Base-by-base conservation (phyloP, 345 rosid genomes). In the Microthlaspi erraticum region DNA sequence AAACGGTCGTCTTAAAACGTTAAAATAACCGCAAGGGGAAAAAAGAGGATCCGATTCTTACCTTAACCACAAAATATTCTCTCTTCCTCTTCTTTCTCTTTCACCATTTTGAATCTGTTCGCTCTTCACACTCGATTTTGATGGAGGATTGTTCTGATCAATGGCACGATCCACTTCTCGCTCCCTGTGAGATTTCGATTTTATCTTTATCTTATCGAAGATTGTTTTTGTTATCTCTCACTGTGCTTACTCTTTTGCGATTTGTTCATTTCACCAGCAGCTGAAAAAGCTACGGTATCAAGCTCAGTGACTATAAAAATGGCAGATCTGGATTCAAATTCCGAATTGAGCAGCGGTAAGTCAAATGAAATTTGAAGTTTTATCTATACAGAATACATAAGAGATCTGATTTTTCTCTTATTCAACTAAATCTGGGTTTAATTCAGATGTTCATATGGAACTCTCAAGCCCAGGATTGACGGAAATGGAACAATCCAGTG, bases 131-230 rank as follows among this genome's bases (percentile, higher is more conserved):
- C 70, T 62, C 32, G 66, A 53, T 38, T 16, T 13, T 48, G 7
- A 81, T 81, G 84, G 82, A 72, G 48, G 74, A 75, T 44, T 37
- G 69, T 38, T 65, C 44, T 68, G 64, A 75, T 43, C 80, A 58
- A 11, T 66, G 88, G 84, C 74, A 58, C 53, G 84, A 79, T 77
- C 85, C 87, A 41, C 81, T 83, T 79, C 77, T 83, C 56, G 71
- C 79, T 32, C 29, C 0, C 49, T 33, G 86, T 86, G 75, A 84
- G 77, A 33, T 49, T 32, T 43, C 14, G 20, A 14, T 8, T 19
- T 31, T 8, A 10, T 48, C 13, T 23, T 23, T 31, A 6, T 29
- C 2, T 7, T 38, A 9, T 56, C 7, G 43, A 42, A 2, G 11
- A 31, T 45, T 43, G 2, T 42, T 73, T 57, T 44, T 6, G 3